Conservation (phyloP, 2,329 filamentous ascomycete species). For the Didymella pomorum region DNA sequence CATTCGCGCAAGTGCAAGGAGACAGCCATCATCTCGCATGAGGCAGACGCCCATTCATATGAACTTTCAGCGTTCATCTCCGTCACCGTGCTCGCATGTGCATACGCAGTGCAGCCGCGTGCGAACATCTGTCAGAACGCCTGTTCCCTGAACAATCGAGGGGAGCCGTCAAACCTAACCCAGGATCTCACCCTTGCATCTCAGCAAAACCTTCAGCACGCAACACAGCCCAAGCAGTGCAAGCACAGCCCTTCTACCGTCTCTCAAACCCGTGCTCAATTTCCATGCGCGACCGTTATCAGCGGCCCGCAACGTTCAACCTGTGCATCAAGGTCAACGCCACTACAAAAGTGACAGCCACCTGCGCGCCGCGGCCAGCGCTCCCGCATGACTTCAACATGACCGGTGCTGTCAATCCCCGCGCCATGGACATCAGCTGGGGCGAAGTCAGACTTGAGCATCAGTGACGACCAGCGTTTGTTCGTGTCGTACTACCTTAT, state of each 20-base stretch:
- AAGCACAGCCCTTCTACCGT: neutral
- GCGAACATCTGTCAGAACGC: neutral
- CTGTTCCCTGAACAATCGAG: slow-evolving; percentile 2
- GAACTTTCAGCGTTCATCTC: neutral
- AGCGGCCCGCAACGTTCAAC: neutral
- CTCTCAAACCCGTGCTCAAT: neutral
- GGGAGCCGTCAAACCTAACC: slow-evolving; percentile 1
- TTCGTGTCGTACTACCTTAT: slow-evolving; percentile 10
- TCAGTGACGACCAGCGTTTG: neutral
- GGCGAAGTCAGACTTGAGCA: neutral
- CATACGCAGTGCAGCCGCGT: slow-evolving; percentile 4
- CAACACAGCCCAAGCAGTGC: neutral
- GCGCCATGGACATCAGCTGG: neutral
- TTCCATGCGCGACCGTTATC: slow-evolving; percentile 2
- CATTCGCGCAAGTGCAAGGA: neutral
- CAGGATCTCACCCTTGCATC: neutral
- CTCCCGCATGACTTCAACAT: slow-evolving; percentile 5
- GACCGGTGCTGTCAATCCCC: slow-evolving; percentile 1
- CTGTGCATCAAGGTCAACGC: neutral
- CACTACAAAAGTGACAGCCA: neutral
- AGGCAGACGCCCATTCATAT: neutral
- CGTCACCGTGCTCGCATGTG: neutral
- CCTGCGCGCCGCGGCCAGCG: neutral
- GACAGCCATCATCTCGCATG: neutral
- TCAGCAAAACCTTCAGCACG: neutral